phyloP scores from a whole-genome alignment of 1,139 yeast species.

The Saccharomycopsis hybrid region DNA sequence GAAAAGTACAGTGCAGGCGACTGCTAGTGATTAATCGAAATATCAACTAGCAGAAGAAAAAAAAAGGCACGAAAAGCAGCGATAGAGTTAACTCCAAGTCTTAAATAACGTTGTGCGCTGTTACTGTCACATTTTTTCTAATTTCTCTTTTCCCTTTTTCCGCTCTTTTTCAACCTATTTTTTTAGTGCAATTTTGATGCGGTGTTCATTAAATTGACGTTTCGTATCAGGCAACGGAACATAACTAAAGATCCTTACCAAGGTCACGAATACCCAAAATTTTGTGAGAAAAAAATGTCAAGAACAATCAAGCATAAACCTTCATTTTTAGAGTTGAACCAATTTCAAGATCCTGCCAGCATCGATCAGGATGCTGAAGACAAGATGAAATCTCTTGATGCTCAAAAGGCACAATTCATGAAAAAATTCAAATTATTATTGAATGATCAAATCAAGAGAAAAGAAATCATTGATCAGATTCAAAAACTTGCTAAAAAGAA shows the following conservation, averaged over 20 bases:
- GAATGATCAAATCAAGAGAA: conserved; percentile 19
- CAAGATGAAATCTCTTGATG: not conserved
- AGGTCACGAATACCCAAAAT: not conserved
- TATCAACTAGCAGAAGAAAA: no score
- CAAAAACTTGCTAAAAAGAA: conserved; percentile 17
- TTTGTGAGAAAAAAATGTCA: not conserved
- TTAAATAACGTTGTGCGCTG: not conserved
- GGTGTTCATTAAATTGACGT: not conserved
- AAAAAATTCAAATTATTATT: conserved; percentile 13
- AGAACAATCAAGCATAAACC: not conserved
- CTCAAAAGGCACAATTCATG: not conserved
- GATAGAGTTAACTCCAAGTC: no score
- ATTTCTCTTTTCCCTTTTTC: no score
- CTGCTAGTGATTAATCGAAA: no score
- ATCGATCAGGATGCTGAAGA: not conserved
- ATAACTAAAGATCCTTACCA: no score
- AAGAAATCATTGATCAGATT: conserved; percentile 17
- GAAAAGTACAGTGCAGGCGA: no score
- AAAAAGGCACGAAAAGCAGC: no score
- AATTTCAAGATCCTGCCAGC: not conserved
- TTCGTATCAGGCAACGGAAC: no score
- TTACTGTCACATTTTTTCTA: not conserved
- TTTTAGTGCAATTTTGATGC: not conserved
- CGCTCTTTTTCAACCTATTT: not conserved
- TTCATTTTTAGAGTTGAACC: not conserved